Percentiles rank a stretch among this genome's conserved stretches.
Conservation (phyloP, 2,329 filamentous ascomycete genomes). For the Claviceps digitariae region DNA sequence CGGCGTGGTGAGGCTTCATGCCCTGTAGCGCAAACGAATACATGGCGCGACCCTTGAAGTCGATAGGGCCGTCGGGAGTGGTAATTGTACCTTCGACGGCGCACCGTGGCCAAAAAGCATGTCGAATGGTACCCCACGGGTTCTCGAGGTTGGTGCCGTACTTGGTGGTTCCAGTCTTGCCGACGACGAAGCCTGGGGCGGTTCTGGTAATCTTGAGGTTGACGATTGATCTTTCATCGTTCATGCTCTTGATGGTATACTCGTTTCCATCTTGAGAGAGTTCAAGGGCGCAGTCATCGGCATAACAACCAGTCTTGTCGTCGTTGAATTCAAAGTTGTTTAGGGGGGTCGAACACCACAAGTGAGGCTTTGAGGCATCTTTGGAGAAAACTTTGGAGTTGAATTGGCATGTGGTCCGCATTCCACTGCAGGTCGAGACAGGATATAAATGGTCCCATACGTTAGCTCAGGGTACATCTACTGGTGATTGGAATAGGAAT, state of each 20-base stretch:
- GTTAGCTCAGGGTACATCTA: neutral
- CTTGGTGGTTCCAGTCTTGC: conserved; percentile 68
- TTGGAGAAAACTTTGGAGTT: conserved; percentile 83
- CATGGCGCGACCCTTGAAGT: conserved; percentile 68
- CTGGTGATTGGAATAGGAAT: neutral
- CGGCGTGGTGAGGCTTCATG: conserved; percentile 98
- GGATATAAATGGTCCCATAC: neutral
- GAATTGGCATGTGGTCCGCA: conserved; percentile 86
- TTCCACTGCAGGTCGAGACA: conserved; percentile 45
- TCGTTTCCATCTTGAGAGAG: conserved; percentile 70
- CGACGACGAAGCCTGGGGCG: conserved; percentile 71
- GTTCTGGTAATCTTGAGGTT: conserved; percentile 69
- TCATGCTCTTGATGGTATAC: conserved; percentile 84
- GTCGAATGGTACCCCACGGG: conserved; percentile 87
- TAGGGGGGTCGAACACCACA: conserved; percentile 77
- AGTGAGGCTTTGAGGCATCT: conserved; percentile 55
- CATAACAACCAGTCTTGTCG: conserved; percentile 70
- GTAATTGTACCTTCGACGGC: conserved; percentile 69
- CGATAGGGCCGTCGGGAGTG: conserved; percentile 66
- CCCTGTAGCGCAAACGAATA: conserved; percentile 83
- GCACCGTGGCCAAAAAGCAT: conserved; percentile 90
- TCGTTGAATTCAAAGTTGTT: conserved; percentile 72
- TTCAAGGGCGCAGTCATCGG: conserved; percentile 72
- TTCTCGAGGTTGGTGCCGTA: conserved; percentile 76
- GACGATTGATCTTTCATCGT: conserved; percentile 67